phyloP scores from a whole-genome alignment of 495 filamentous ascomycete genomes.

The Trichoderma asperelloides region DNA sequence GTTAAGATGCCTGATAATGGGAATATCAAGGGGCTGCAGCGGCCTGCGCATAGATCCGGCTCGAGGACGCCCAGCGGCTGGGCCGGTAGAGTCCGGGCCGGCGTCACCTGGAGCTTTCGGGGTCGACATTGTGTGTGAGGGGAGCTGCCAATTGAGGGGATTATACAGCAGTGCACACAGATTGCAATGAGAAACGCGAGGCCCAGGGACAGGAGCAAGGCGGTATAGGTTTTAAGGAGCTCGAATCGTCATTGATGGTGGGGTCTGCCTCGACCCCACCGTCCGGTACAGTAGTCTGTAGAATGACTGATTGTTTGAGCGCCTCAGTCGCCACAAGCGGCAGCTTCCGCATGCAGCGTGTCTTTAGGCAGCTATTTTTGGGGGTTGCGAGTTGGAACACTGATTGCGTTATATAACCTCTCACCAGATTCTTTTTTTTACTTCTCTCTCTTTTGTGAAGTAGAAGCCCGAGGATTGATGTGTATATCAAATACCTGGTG shows the following conservation, averaged over 20 bases:
- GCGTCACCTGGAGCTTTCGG: not conserved
- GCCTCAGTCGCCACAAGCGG: too few species aligned
- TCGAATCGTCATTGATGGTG: constrained; percentile 3
- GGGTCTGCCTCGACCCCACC: not conserved
- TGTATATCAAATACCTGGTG: too few species aligned
- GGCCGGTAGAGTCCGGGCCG: constrained; percentile 15
- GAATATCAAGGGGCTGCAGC: constrained; percentile 61
- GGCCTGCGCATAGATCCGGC: constrained; percentile 23
- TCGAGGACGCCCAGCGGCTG: constrained; percentile 21
- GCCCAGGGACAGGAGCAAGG: not conserved
- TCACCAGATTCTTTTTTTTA: too few species aligned
- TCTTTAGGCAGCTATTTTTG: too few species aligned
- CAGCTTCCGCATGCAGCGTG: too few species aligned
- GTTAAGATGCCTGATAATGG: constrained; percentile 62
- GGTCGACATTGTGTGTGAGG: not conserved
- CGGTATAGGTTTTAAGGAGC: constrained; percentile 7
- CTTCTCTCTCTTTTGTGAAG: too few species aligned
- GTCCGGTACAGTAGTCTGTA: not conserved
- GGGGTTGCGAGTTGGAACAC: too few species aligned
- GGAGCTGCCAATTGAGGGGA: not conserved
- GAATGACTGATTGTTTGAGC: not conserved
- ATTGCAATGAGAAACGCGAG: not conserved
- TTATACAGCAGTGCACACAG: not conserved
- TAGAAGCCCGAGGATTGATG: too few species aligned
- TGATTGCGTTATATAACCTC: too few species aligned